Evolutionary conservation across 1,139 yeast species (phyloP).

Genomic region (Geotrichum macrosporum): DNA sequence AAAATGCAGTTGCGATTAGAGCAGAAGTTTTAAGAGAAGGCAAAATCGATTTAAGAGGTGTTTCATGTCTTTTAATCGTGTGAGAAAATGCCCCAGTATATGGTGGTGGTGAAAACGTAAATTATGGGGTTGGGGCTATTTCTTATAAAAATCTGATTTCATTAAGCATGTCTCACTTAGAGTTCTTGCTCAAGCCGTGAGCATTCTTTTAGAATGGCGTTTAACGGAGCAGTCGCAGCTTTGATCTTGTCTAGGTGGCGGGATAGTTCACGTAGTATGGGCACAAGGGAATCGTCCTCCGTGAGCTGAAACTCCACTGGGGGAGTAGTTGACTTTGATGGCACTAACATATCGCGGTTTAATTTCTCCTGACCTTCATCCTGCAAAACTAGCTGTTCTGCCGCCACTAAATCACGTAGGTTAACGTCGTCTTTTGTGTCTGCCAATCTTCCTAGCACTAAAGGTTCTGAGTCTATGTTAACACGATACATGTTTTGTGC

Average conservation of each 20-base stretch:
- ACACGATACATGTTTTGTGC: conserved; percentile 7
- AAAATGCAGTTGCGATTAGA: background rate
- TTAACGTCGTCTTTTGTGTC: conserved; percentile 4
- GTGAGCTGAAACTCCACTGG: background rate
- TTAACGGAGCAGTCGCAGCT: conserved; percentile 1
- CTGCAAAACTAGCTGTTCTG: background rate
- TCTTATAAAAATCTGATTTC: too few relatives aligned
- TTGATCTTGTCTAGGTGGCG: background rate
- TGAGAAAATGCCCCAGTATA: too few relatives aligned
- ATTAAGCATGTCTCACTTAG: background rate
- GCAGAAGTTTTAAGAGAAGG: background rate
- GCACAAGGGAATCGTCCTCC: background rate
- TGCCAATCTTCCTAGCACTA: background rate
- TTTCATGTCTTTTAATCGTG: background rate
- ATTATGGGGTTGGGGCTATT: too few relatives aligned
- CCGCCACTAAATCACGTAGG: background rate
- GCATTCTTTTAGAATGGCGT: conserved; percentile 4
- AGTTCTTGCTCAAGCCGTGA: conserved; percentile 2
- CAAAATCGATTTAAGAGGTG: background rate
- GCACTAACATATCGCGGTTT: too few relatives aligned
- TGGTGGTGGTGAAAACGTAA: too few relatives aligned
- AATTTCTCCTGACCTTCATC: too few relatives aligned
- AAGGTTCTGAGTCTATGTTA: background rate
- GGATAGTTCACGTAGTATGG: conserved; percentile 1
- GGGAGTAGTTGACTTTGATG: too few relatives aligned